Base-by-base conservation (phyloP, 2,329 filamentous ascomycete genomes). In the Microsporum audouinii region DNA sequence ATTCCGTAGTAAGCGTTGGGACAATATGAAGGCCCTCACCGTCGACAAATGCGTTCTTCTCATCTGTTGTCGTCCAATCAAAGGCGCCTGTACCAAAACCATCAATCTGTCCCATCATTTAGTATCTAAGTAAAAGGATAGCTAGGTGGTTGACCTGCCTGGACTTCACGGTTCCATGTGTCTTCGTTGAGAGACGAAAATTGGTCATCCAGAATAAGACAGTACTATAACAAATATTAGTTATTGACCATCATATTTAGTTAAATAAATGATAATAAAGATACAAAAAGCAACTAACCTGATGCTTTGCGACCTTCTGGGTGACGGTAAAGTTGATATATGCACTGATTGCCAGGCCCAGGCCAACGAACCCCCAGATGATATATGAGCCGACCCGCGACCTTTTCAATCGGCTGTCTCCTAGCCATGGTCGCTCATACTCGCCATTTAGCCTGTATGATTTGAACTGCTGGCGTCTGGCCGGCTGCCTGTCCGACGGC, bases 51-150 rank as follows among this genome's bases (percentile, higher is more conserved):
- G 76, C 71, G 68, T 83, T 83, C 59, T 67, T 68, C 0, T 70
- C 63, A 63, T 80, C 78, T 2, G 69, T 72, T 4, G 80, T 82
- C 0, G 80, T 81, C 80, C 79, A 81, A 71, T 82, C 80, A 66
- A 82, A 82, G 39, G 76, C 73, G 14, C 78, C 78, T n/a, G 75
- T 78, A 57, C 78, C 76, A 64, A 74, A 78, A 7, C 73, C 78
- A 60, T 73, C 71, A n/a, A 77, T 66, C 68, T 73, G 68, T n/a
- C 6, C 6, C 17, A 5, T 12, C 31, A 1, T 10, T 55, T 53
- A 53, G 49, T 12, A 49, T 49, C 5, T 7, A 27, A 23, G 5
- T 49, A 5, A 7, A n/a, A 5, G 29, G 10, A 53, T 10, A 3
- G 3, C 12, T 33, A 10, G 29, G 34, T 27, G 17, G 4, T 12